Evolutionary conservation across 1,139 yeast species (phyloP).

Genomic region (Maudiozyma humilis): DNA sequence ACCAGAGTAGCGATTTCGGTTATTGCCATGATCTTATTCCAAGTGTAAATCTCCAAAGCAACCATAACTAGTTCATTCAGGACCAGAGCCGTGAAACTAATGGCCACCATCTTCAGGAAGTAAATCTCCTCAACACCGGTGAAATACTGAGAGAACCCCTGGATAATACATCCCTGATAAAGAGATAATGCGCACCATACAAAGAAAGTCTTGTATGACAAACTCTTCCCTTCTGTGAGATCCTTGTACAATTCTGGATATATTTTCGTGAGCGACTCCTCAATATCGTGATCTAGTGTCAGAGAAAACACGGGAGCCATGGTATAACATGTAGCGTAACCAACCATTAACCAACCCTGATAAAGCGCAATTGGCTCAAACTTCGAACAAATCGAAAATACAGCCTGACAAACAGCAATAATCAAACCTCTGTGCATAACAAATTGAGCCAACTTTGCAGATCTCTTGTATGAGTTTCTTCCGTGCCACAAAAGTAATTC

Average conservation of each 20-base stretch:
- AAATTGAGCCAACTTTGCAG: conserved; percentile 91
- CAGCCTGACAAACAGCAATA: conserved; percentile 94
- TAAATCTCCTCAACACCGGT: conserved; percentile 49
- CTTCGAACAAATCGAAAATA: conserved; percentile 72
- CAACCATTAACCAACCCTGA: conserved; percentile 97
- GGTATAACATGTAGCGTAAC: conserved; percentile 92
- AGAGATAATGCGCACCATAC: conserved; percentile 85
- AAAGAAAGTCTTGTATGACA: conserved; percentile 80
- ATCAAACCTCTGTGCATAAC: conserved; percentile 92
- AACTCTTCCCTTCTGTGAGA: conserved; percentile 75
- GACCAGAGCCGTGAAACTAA: conserved; percentile 72
- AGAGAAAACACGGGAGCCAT: conserved; percentile 97
- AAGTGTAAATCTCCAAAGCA: conserved; percentile 79
- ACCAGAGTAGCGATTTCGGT: conserved; percentile 64
- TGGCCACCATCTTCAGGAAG: conserved; percentile 72
- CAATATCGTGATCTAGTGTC: conserved; percentile 86
- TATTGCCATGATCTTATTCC: conserved; percentile 73
- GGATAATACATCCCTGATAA: conserved; percentile 80
- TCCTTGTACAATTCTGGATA: conserved; percentile 95
- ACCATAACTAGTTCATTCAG: conserved; percentile 90
- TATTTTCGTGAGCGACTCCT: conserved; percentile 76
- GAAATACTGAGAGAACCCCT: conserved; percentile 68
- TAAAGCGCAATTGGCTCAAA: conserved; percentile 92
- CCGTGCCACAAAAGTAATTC: conserved; percentile 95
- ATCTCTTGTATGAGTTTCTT: conserved; percentile 88